These are phyloP conservation scores for Pseudocercospora musae DNA, from an alignment of 2,329 filamentous ascomycete species.

Conservation along the genomic window DNA sequence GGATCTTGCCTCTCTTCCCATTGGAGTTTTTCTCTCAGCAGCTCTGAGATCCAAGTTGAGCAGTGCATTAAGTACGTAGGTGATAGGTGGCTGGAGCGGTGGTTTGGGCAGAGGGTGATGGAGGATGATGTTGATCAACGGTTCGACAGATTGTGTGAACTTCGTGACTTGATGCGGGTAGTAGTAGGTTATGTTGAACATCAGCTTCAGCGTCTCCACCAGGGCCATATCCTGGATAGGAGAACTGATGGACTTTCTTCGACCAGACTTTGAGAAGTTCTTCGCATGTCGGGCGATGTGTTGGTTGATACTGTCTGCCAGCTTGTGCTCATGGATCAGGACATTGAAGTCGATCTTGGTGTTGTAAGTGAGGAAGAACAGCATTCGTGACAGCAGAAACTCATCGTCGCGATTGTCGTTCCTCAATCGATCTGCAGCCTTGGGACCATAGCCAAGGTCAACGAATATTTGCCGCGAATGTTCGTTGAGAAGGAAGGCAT, in stretches of 20 bases:
- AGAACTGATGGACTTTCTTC: constrained; percentile 24
- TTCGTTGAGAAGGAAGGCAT: constrained; percentile 70
- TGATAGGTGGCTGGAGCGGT: constrained; percentile 70
- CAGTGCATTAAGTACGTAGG: constrained; percentile 72
- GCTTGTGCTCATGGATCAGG: constrained; percentile 62
- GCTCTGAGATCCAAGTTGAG: constrained; percentile 69
- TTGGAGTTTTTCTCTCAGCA: constrained; percentile 22
- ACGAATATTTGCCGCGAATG: constrained; percentile 70
- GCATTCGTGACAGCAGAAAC: constrained; percentile 73
- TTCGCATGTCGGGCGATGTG: constrained; percentile 65
- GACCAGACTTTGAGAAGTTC: constrained; percentile 44
- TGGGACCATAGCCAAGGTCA: constrained; percentile 63
- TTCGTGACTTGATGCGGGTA: constrained; percentile 58
- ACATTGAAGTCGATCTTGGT: constrained; percentile 64
- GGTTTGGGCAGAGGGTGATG: constrained; percentile 59
- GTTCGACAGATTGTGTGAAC: constrained; percentile 67
- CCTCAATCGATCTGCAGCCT: constrained; percentile 68
- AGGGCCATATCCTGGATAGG: constrained; percentile 77
- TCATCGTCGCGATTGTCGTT: constrained; percentile 75
- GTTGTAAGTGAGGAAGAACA: constrained; percentile 77
- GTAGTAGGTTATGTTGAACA: constrained; percentile 83
- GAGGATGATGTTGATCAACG: constrained; percentile 67
- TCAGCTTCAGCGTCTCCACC: constrained; percentile 76
- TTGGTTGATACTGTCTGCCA: constrained; percentile 64
- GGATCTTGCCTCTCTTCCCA: constrained; percentile 26